Evolutionary conservation across 768 basidiomycete species (phyloP), one percentile per base, ranked within the genome.

Genomic region (Pisolithus tinctorius): DNA sequence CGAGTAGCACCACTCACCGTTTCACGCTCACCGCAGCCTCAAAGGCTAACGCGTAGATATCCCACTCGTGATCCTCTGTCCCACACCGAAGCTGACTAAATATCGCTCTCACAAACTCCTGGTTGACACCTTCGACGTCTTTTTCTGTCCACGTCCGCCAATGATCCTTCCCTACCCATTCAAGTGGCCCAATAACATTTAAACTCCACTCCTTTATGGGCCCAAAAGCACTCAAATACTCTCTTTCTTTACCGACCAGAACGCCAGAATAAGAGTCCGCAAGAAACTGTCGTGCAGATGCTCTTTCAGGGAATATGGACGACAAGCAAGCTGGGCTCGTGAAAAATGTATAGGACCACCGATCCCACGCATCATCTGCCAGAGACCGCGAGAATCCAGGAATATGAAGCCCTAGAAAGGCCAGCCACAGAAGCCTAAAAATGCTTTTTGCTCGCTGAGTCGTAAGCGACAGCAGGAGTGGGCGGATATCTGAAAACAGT

Each of bases 391-490:
- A 60, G 59, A 89, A 76, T 1, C 85, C 86, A 39, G 90, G 88
- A 27, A 88, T 70, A 58, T 84, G 77, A 27, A 91, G 74, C 20
- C 90, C 88, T 34, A 84, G 65, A 60, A 84, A 71, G 6, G 82
- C 81, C 10, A 93, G 69, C 84, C 84, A 91, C 23, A 79, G 76
- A 41, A 82, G 61, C 4, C 88, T 80, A 56, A 92, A 81, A 6
- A 74, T 71, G 38, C 76, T 58, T 68, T 79, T 81, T 0, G 79
- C 78, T 26, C 59, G 64, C 11, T 58, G 53, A 16, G 76, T 73
- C 13, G 63, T 67, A 42, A 86, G 48, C 7, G 68, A 52, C 42
- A 88, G 65, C 13, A 91, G 64, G 29, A 82, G 65, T 4, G 77
- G 65, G 20, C 79, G 78, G 54, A 93, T 75, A 59, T 93, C 90